A percentile compares a stretch with the other conserved stretches of the same genome.
Conservation (phyloP, 495 filamentous ascomycete species). For the Entonaema liquescens region DNA sequence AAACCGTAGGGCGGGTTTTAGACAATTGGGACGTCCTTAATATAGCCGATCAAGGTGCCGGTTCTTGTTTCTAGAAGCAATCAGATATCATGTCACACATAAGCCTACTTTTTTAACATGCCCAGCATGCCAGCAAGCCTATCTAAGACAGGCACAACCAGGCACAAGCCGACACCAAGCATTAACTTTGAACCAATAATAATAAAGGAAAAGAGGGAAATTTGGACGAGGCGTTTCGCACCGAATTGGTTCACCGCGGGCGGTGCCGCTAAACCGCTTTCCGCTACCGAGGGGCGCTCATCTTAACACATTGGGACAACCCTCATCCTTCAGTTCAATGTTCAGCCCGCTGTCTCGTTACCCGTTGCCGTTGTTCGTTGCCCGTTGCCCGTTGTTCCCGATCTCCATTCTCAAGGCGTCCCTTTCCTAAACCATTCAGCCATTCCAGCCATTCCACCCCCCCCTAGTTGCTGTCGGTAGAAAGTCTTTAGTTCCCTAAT, state of each 20-base stretch:
- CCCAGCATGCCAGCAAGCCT: too few species aligned
- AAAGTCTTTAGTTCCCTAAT: constrained; percentile 18
- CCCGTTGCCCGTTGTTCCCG: constrained; percentile 6
- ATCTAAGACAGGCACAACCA: neutral
- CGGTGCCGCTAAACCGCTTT: constrained; percentile 42
- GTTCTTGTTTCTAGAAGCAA: constrained; percentile 31
- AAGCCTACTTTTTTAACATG: constrained; percentile 15
- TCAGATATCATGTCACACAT: constrained; percentile 27
- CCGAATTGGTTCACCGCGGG: constrained; percentile 40
- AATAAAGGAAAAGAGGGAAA: constrained; percentile 14
- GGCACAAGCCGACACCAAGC: constrained; percentile 7
- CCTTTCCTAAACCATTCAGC: constrained; percentile 9
- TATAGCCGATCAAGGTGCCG: constrained; percentile 7
- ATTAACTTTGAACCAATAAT: constrained; percentile 21
- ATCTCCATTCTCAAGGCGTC: constrained; percentile 11
- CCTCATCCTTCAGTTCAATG: constrained; percentile 34
- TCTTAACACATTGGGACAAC: constrained; percentile 37
- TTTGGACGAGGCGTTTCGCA: constrained; percentile 22
- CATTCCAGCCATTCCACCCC: too few species aligned
- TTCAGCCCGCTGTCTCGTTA: constrained; percentile 27
- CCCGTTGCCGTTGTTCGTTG: neutral
- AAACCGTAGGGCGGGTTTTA: constrained; percentile 13
- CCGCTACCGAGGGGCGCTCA: constrained; percentile 41
- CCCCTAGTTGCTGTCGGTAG: constrained; percentile 14
- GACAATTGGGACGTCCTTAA: constrained; percentile 1